Conservation (phyloP, 1,139 yeast species). For the Hyphopichia wangnamkhiaoensis region DNA sequence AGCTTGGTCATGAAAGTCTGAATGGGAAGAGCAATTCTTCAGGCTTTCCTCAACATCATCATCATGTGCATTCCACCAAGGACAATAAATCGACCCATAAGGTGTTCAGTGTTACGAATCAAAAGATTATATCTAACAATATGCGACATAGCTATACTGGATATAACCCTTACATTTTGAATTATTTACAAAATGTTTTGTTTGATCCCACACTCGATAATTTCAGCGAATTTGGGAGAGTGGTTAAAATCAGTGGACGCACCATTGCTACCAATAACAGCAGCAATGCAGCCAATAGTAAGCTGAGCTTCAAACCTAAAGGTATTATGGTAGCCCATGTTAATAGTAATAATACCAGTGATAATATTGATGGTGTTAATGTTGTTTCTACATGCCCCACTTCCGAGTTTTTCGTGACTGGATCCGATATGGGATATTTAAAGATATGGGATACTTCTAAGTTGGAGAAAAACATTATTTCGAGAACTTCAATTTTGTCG, state of each 20-base stretch:
- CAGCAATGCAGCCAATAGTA: too few relatives aligned
- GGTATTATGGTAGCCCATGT: constrained; percentile 62
- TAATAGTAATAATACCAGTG: constrained; percentile 22
- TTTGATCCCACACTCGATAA: constrained; percentile 60
- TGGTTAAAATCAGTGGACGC: constrained; percentile 12
- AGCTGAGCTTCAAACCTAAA: constrained; percentile 21
- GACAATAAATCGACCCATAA: constrained; percentile 22
- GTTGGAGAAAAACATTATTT: constrained; percentile 64
- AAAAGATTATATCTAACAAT: constrained; percentile 39
- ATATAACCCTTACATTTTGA: constrained; percentile 59
- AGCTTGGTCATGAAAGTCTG: constrained; percentile 24
- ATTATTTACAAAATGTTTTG: constrained; percentile 53
- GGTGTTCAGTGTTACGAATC: constrained; percentile 35
- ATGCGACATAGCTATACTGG: constrained; percentile 66
- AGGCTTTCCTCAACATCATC: constrained; percentile 12
- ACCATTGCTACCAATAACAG: constrained; percentile 1
- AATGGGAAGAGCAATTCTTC: constrained; percentile 3
- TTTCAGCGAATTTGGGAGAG: constrained; percentile 68
- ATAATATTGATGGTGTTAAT: constrained; percentile 43
- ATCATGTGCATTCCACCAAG: constrained; percentile 15
- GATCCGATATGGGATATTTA: constrained; percentile 70
- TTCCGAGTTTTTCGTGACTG: constrained; percentile 70
- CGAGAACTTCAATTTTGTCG: constrained; percentile 52
- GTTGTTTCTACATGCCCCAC: constrained; percentile 62
- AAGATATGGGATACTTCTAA: constrained; percentile 77